Conservation (phyloP, 2,329 filamentous ascomycete species). For the Verticillium klebahnii region DNA sequence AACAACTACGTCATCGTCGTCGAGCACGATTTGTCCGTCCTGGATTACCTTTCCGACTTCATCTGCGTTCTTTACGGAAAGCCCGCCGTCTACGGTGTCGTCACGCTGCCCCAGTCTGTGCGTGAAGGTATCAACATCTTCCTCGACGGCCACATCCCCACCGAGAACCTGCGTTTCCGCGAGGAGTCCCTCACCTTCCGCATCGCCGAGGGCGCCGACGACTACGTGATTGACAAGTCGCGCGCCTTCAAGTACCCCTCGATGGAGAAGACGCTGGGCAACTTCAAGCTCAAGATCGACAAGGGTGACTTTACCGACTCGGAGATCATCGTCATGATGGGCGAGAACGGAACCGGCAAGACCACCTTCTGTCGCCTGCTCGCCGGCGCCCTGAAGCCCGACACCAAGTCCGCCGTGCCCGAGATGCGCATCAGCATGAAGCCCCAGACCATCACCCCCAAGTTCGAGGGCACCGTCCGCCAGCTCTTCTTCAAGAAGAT, state of each 20-base stretch:
- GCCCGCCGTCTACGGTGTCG: conserved; percentile 95
- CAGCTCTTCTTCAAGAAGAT: conserved; percentile 99
- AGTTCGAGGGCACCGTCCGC: conserved; percentile 93
- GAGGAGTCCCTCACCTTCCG: conserved; percentile 96
- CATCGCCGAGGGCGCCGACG: conserved; percentile 83
- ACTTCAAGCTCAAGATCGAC: conserved; percentile 81
- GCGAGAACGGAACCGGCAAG: conserved; percentile 98
- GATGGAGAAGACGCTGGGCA: conserved; percentile 90
- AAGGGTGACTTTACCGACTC: conserved; percentile 90
- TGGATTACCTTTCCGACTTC: conserved; percentile 98
- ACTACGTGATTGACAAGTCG: conserved; percentile 78
- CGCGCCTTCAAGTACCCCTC: conserved; percentile 82
- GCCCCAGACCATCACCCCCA: conserved; percentile 98
- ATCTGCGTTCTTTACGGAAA: conserved; percentile 96
- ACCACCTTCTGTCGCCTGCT: conserved; percentile 98
- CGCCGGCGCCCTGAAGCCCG: conserved; percentile 88
- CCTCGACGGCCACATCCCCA: conserved; percentile 95
- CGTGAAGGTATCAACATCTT: conserved; percentile 99
- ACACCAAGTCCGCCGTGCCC: conserved; percentile 71
- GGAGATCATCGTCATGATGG: conserved; percentile 99
- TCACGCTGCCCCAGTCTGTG: conserved; percentile 91
- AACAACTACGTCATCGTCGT: conserved; percentile 98
- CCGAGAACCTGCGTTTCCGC: conserved; percentile 96
- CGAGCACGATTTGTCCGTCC: conserved; percentile 96
- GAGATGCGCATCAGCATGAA: conserved; percentile 99